Base-by-base conservation (phyloP, 1,284 basidiomycete species). In the Vanrija sp. region DNA sequence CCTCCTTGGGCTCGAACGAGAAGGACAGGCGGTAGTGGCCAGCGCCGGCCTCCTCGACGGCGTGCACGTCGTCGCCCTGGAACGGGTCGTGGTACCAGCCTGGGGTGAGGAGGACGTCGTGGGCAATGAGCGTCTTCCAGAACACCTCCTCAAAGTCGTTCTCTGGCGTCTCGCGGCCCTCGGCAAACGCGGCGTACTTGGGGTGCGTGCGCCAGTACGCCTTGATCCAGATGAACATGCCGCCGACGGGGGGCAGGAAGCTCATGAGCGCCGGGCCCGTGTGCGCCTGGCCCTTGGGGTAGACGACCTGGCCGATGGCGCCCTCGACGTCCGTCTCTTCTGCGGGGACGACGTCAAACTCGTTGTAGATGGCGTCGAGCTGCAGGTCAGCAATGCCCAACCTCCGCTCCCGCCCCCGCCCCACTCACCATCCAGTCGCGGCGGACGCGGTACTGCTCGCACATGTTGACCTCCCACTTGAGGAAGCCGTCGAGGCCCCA, bases 401-500 rank as follows among this genome's bases (percentile, higher is more conserved):
- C n/a, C n/a, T n/a, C n/a, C n/a, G n/a, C n/a, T n/a, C n/a, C n/a
- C n/a, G n/a, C n/a, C n/a, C 38, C 9, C 6, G 16, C 22, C 2
- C 1, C 15, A 51, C 54, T 35, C 24, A 56, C 54, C 63, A 64
- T 61, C 66, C 66, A 71, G 59, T 72, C 67, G 31, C 70, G 58
- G 18, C 70, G 63, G 39, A 68, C 64, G 22, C 64, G 64, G 59
- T 71, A 71, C 35, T 65, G 64, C 38, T 68, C 67, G 45, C 65
- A 60, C 45, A 72, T 54, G 74, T 82, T 82, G 47, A 81, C 80
- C 39, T 87, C 74, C 88, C 88, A 89, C 42, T 85, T 79, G 39
- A 87, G 71, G 67, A 84, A 89, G 0, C 86, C 86, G 7, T 82
- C 78, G 19, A 75, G 54, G 20, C 82, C 79, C 87, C 87, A 89